Evolutionary conservation across 768 basidiomycete species (phyloP), one percentile per base, ranked within the genome.

Genomic region (Gloeophyllum trabeum): DNA sequence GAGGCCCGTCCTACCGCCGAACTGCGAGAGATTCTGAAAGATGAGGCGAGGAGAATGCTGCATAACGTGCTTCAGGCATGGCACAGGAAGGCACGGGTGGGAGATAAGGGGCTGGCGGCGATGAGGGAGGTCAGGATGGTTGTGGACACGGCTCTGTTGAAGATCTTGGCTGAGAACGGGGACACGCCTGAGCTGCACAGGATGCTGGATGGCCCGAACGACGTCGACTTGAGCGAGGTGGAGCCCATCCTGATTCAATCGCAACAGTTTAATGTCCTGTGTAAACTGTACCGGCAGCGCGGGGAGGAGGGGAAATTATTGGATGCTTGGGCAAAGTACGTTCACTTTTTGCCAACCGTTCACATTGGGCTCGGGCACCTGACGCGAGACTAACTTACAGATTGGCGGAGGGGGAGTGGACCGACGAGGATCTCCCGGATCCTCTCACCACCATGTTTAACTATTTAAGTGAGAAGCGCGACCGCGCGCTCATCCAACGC

Each of bases 81-180:
- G 51, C 60, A 79, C 46, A 62, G 61, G 25, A 66, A 70, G 62
- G 66, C 41, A 66, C 61, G 37, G 57, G 62, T 10, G 21, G 59
- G 54, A 23, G 59, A 26, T 19, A 47, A 25, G 10, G 19, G 23
- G 39, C 34, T 41, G n/a, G 41, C 46, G 23, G 46, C 45, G 19
- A 26, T 41, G 24, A 48, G 44, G 18, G 47, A 42, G 4, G 25
- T 53, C 21, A 50, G 47, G 30, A 46, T 48, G 44, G 71, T 79
- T 22, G 77, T 90, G n/a, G 87, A 90, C 55, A 90, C 86, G 1
- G 77, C 80, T 1, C 70, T 88, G 0, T 76, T 71, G n/a, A 86
- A 86, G 56, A 61, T 92, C 6, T 78, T 82, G 24, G 76, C 80
- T 1, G 66, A 72, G 42, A 61, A 65, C 12, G 75, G 75, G 39